Evolutionary conservation across 441 rosid genomes (phyloP).

Genomic region (Kokia cookei): DNA sequence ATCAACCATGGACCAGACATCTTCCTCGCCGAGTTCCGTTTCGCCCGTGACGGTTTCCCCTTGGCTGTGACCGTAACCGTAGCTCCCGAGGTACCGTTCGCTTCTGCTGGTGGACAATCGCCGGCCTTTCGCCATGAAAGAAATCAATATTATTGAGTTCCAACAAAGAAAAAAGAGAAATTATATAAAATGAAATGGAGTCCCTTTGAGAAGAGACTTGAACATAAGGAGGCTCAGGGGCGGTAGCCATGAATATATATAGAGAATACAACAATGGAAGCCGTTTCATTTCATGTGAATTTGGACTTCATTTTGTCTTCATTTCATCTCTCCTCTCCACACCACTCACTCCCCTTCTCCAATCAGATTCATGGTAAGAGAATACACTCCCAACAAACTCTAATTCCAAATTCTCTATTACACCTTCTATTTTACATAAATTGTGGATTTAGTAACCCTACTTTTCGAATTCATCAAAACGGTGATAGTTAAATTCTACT

Average conservation of each 20-base stretch:
- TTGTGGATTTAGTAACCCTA: too few relatives aligned
- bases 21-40: constrained; percentile 77
- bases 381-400: constrained; percentile 11
- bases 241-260: constrained; percentile 37
- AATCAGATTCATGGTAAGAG: constrained; percentile 6
- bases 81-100: constrained; percentile 60
- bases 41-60: constrained; percentile 28
- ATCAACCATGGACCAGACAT: constrained; percentile 73
- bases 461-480: too few relatives aligned
- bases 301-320: constrained; percentile 44
- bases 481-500: too few relatives aligned
- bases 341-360: background rate
- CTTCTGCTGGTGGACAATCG: constrained; percentile 64
- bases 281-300: constrained; percentile 43
- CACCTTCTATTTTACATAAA: too few relatives aligned
- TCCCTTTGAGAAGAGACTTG: constrained; percentile 20
- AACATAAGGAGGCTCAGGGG: constrained; percentile 25
- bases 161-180: background rate
- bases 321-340: constrained; percentile 22
- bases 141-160: background rate
- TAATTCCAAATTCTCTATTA: background rate
- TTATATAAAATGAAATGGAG: background rate
- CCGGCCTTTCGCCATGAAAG: constrained; percentile 72
- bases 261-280: constrained; percentile 1
- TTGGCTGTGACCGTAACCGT: constrained; percentile 29